Evolutionary conservation across 352 stramenopile species (phyloP).

Genomic region (Pythium grandisporangium): DNA sequence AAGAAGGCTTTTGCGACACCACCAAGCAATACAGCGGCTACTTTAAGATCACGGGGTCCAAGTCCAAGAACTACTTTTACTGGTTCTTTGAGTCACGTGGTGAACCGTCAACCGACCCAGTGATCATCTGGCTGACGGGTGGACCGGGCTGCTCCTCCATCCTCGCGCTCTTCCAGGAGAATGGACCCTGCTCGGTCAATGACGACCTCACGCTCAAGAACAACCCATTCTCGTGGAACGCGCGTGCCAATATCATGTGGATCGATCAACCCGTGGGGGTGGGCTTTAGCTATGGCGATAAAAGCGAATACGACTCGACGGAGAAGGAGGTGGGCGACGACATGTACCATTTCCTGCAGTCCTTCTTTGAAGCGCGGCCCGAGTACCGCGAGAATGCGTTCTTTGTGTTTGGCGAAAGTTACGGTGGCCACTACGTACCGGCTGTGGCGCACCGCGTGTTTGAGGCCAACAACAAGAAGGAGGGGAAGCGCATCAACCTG

Average conservation of each 20-base stretch:
- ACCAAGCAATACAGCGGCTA: constrained; percentile 78
- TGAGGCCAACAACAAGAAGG: constrained; percentile 49
- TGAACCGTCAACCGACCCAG: constrained; percentile 75
- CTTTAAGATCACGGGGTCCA: constrained; percentile 73
- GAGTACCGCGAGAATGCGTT: constrained; percentile 89
- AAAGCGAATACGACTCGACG: constrained; percentile 81
- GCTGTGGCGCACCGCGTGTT: constrained; percentile 75
- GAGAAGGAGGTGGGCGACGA: constrained; percentile 93
- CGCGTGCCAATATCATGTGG: constrained; percentile 93
- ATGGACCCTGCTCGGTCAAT: constrained; percentile 93
- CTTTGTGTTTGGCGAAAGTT: constrained; percentile 93
- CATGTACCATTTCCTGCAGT: constrained; percentile 94
- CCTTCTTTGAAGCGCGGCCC: constrained; percentile 86
- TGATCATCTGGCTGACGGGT: constrained; percentile 97
- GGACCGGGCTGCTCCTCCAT: constrained; percentile 92
- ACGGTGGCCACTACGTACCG: constrained; percentile 91
- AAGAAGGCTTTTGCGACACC: constrained; percentile 56
- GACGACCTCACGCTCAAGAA: constrained; percentile 78
- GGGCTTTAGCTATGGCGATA: constrained; percentile 91
- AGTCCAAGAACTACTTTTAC: constrained; percentile 95
- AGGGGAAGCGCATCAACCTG: constrained; percentile 81
- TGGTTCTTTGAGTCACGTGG: constrained; percentile 94
- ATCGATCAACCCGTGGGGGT: constrained; percentile 94
- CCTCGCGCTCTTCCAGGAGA: constrained; percentile 92
- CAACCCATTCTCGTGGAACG: constrained; percentile 92